Base-by-base conservation (phyloP, 2,329 filamentous ascomycete species). In the Fusarium tanahbumbuense region DNA sequence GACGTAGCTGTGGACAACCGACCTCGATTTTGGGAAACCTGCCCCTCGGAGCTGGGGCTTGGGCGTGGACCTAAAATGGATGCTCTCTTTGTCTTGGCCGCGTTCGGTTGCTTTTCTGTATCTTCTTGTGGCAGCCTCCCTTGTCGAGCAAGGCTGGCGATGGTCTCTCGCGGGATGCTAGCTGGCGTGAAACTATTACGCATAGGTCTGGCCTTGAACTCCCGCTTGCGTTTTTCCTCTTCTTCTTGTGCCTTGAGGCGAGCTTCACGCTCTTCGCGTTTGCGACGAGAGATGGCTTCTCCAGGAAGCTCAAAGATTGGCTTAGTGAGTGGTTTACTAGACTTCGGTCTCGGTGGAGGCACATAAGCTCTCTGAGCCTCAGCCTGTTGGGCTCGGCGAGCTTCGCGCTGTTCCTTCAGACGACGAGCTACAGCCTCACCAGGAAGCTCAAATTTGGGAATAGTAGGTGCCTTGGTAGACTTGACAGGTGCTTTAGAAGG, bases 301-400 rank as follows among this genome's bases (percentile, higher is more conserved):
- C 89, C 88, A 0, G 89, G 88, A 45, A 91, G 82, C 78, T 90
- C 88, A 77, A 91, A 91, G 8, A 79, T 83, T 13, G 89, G 83
- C 25, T 83, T 83, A 2, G 86, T 86, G 20, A 84, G 82, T n/a
- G 81, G 78, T 71, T 85, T 89, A 48, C 78, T 82, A 22, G 84
- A 86, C 73, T 83, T 87, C 52, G 83, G 78, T 62, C 84, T 83
- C 59, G 82, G 79, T 5, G 83, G 79, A 55, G 83, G 78, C 40
- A 81, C 76, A 41, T 75, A 73, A 49, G 77, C 70, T 60, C 78
- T 79, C 60, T 74, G 75, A 61, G 79, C 72, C 28, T 79, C 78
- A 42, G 77, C 76, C 52, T 81, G 76, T 54, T 77, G 77, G 34
- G 81, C 77, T 59, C 80, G 77, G 28, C 88, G 86, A 46, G 86